Conservation (phyloP, 108 stramenopile species). For the Chaetoceros muelleri region DNA sequence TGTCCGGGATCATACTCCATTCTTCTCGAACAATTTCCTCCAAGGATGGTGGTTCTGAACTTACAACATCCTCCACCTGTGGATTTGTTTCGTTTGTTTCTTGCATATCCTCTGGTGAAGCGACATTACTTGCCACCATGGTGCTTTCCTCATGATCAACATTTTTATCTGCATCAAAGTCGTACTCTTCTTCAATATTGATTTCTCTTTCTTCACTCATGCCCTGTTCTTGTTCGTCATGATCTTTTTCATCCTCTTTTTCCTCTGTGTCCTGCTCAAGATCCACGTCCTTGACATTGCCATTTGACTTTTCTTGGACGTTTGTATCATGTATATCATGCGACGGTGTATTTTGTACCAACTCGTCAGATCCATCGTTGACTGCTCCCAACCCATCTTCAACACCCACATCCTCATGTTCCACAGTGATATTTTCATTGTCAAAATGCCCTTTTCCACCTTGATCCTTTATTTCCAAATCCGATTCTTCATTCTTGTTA, state of each 20-base stretch:
- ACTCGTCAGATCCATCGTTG: constrained; percentile 2
- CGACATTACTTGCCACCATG: neutral
- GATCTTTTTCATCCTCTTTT: constrained; percentile 1
- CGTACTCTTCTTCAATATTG: neutral
- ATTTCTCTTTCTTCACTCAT: constrained; percentile 5
- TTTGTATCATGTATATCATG: neutral
- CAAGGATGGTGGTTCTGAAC: neutral
- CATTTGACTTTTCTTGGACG: no score
- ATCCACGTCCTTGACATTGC: neutral
- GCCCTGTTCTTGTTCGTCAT: constrained; percentile 3
- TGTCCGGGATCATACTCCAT: neutral
- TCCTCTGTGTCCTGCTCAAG: neutral
- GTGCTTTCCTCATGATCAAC: neutral
- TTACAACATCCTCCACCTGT: neutral
- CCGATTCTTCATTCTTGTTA: neutral
- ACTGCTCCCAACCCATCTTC: constrained; percentile 1
- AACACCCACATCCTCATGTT: neutral
- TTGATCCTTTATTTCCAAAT: neutral
- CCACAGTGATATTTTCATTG: neutral
- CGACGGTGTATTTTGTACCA: neutral
- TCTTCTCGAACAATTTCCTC: neutral
- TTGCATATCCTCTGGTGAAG: neutral
- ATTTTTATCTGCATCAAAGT: neutral
- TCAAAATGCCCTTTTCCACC: neutral
- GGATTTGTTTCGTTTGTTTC: neutral